Percentiles rank a stretch among this genome's conserved stretches.
These are phyloP conservation scores for Colletotrichum destructivum DNA, from an alignment of 2,329 filamentous ascomycete genomes.

Conservation along the genomic window DNA sequence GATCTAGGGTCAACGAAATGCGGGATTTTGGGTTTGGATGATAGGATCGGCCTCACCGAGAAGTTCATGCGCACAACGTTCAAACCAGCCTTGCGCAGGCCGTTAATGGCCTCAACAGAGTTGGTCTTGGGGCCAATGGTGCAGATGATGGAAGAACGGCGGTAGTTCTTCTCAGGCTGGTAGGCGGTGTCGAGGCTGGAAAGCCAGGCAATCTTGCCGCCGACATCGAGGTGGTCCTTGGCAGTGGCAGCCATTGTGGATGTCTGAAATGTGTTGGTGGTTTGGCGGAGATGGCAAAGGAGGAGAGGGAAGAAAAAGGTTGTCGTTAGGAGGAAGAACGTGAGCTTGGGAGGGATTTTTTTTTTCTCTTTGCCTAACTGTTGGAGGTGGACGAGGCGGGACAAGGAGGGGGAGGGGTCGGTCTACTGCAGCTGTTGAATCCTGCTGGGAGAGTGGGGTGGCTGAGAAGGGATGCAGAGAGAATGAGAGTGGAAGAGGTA, in stretches of 20 bases:
- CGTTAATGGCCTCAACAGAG: conserved; percentile 96
- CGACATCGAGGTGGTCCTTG: conserved; percentile 88
- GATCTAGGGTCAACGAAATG: conserved; percentile 21
- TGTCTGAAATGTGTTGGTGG: conserved; percentile 5
- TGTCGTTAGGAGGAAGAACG: conserved; percentile 1
- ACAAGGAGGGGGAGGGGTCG: conserved; percentile 12
- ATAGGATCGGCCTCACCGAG: conserved; percentile 60
- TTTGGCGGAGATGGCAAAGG: conserved; percentile 12
- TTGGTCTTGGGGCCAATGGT: conserved; percentile 99
- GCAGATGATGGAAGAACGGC: conserved; percentile 97
- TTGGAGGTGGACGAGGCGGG: conserved; percentile 15
- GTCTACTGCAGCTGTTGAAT: conserved; percentile 37
- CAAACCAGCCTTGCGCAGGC: conserved; percentile 89
- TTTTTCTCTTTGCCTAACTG: not conserved
- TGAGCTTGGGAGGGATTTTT: conserved; percentile 7
- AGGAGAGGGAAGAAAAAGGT: not conserved
- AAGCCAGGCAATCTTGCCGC: conserved; percentile 78
- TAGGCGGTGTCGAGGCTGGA: conserved; percentile 88
- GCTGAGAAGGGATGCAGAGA: conserved; percentile 5
- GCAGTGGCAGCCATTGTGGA: conserved; percentile 74
- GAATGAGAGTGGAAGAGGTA: not conserved
- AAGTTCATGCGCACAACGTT: conserved; percentile 99
- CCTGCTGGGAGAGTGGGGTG: conserved; percentile 28
- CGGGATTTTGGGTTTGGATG: conserved; percentile 2
- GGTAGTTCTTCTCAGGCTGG: conserved; percentile 89